Evolutionary conservation across 345 rosid species (phyloP).

Genomic region (Aquilaria yunnanensis): DNA sequence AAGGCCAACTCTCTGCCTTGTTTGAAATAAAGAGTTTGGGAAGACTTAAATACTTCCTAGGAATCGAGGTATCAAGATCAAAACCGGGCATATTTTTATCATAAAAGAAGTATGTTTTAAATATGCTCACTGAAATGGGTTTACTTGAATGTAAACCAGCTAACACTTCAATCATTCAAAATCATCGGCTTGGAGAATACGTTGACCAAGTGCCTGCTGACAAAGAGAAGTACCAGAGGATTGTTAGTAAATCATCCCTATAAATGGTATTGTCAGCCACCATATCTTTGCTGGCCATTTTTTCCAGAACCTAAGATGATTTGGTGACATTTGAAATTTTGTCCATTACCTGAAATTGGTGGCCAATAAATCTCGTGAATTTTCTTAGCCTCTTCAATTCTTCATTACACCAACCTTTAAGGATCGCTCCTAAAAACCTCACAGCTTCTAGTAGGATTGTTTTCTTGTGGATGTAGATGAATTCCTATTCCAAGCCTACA

Average conservation of each 20-base stretch:
- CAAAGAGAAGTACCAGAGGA: neutral
- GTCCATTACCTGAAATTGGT: conserved; percentile 91
- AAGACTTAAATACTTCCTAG: neutral
- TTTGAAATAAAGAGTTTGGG: conserved; percentile 5
- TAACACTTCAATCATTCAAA: neutral
- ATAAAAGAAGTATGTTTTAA: too few relatives aligned
- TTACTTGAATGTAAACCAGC: neutral
- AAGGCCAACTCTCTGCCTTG: neutral
- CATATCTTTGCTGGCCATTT: conserved; percentile 94
- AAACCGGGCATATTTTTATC: too few relatives aligned
- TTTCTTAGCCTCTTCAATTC: conserved; percentile 68
- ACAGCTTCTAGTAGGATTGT: conserved; percentile 72
- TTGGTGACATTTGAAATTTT: conserved; percentile 84
- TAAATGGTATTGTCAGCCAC: conserved; percentile 76
- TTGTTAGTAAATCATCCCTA: neutral
- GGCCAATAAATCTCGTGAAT: conserved; percentile 65
- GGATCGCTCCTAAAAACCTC: conserved; percentile 70
- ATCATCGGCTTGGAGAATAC: too few relatives aligned
- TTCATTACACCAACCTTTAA: conserved; percentile 72
- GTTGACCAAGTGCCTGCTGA: neutral
- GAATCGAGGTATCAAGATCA: too few relatives aligned
- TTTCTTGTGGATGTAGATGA: conserved; percentile 78
- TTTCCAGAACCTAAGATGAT: conserved; percentile 75
- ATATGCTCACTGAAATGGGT: neutral
- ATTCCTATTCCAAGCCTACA: conserved; percentile 68